Conservation (phyloP, 441 rosid genomes). For the Aleurites moluccanus region DNA sequence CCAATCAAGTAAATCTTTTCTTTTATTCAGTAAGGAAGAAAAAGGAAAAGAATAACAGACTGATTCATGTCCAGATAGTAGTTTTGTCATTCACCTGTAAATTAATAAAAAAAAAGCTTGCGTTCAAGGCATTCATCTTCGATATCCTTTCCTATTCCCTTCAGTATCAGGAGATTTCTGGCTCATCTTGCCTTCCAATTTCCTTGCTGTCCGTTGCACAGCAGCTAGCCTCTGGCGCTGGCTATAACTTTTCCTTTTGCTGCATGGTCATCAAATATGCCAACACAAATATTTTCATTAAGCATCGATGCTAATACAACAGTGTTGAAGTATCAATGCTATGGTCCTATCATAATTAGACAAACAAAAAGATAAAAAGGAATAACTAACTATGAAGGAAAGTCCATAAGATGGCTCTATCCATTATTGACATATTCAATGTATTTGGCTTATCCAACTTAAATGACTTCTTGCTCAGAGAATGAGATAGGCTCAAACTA, state of each 20-base stretch:
- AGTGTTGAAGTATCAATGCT: background rate
- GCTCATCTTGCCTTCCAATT: constrained; percentile 50
- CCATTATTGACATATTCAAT: background rate
- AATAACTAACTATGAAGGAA: background rate
- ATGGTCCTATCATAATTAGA: background rate
- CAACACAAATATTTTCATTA: background rate
- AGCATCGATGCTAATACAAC: background rate
- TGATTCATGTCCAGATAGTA: background rate
- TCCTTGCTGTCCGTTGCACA: constrained; percentile 59
- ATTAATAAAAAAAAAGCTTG: constrained; percentile 21
- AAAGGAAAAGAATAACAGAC: background rate
- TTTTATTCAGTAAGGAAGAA: background rate
- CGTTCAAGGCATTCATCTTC: constrained; percentile 29
- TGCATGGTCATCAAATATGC: constrained; percentile 27
- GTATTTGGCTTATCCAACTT: background rate
- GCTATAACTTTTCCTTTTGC: constrained; percentile 60
- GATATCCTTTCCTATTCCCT: constrained; percentile 44
- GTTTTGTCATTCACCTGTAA: constrained; percentile 20
- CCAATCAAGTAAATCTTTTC: background rate
- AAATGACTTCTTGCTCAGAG: background rate
- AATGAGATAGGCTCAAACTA: background rate
- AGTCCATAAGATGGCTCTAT: background rate
- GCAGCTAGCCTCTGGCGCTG: constrained; percentile 76
- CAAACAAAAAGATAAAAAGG: background rate
- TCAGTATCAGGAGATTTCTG: constrained; percentile 29